These are phyloP conservation scores for Podospora conica DNA, from an alignment of 495 filamentous ascomycete genomes.

Conservation along the genomic window DNA sequence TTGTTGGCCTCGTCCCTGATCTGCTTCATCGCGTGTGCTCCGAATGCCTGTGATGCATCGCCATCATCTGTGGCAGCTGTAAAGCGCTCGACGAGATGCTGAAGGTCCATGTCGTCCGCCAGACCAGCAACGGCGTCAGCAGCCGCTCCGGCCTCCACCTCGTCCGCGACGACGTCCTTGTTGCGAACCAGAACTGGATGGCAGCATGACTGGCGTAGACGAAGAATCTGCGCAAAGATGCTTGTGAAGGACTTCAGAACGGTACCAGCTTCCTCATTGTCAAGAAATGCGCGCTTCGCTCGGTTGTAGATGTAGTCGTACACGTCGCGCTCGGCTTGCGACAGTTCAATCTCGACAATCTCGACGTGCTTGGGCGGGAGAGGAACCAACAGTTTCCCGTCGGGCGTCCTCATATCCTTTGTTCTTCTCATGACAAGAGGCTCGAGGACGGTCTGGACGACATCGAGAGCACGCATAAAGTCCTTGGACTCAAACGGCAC, in stretches of 20 bases:
- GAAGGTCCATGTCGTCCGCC: constrained; percentile 93
- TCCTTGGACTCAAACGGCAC: constrained; percentile 93
- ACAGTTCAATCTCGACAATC: constrained; percentile 80
- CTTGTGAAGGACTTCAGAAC: constrained; percentile 90
- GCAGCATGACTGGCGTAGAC: constrained; percentile 90
- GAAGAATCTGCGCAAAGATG: constrained; percentile 93
- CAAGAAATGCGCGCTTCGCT: constrained; percentile 75
- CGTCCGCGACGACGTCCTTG: constrained; percentile 75
- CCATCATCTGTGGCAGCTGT: constrained; percentile 60
- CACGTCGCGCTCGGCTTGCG: constrained; percentile 75
- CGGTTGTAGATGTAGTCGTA: constrained; percentile 82
- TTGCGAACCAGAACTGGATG: constrained; percentile 87
- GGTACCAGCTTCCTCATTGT: constrained; percentile 84
- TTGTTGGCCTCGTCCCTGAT: constrained; percentile 82
- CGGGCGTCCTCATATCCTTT: constrained; percentile 95
- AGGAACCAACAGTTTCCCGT: constrained; percentile 77
- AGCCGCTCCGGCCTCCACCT: constrained; percentile 75
- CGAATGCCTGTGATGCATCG: constrained; percentile 63
- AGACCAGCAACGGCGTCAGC: constrained; percentile 73
- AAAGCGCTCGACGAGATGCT: constrained; percentile 77
- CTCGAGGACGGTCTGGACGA: constrained; percentile 94
- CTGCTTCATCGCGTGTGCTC: constrained; percentile 77
- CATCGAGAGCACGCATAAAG: constrained; percentile 86
- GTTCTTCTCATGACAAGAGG: constrained; percentile 91
- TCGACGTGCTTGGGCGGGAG: constrained; percentile 75